Evolutionary conservation across 2,329 filamentous ascomycete genomes (phyloP).

Genomic region (Periconia digitata): DNA sequence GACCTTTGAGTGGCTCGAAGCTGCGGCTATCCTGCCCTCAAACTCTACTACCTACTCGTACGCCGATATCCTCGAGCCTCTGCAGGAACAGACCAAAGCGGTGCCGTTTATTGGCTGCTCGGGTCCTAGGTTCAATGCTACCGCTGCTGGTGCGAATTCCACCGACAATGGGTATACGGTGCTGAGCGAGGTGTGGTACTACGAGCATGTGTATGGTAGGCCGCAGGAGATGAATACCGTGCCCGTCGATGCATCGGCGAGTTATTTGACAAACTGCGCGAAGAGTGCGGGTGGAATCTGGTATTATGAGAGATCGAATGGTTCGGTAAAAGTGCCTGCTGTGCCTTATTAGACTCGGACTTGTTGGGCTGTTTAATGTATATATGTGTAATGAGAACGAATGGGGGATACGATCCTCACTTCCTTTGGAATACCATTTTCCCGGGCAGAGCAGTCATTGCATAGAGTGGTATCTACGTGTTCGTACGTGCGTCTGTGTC

Average conservation of each 20-base stretch:
- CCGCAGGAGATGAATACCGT: slow-evolving; percentile 56
- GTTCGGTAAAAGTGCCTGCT: slow-evolving; percentile 36
- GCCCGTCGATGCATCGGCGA: slow-evolving; percentile 52
- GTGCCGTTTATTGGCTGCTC: slow-evolving; percentile 64
- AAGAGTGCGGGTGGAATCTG: slow-evolving; percentile 54
- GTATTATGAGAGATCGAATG: slow-evolving; percentile 56
- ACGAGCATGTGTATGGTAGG: slow-evolving; percentile 60
- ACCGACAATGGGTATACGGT: slow-evolving; percentile 60
- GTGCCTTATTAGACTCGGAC: slow-evolving; percentile 30
- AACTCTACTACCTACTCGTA: slow-evolving; percentile 62
- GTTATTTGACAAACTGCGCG: slow-evolving; percentile 57
- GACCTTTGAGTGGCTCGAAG: slow-evolving; percentile 62
- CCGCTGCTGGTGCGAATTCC: slow-evolving; percentile 57
- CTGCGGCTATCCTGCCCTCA: slow-evolving; percentile 57
- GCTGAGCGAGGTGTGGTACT: slow-evolving; percentile 68
- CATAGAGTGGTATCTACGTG: too few species aligned
- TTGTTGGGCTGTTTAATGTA: too few species aligned
- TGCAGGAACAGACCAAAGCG: slow-evolving; percentile 55
- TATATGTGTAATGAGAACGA: too few species aligned
- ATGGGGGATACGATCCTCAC: too few species aligned
- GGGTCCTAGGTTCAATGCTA: slow-evolving; percentile 63
- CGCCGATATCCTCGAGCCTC: slow-evolving; percentile 53
- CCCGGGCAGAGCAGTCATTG: too few species aligned
- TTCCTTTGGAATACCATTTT: too few species aligned
- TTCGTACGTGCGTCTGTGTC: too few species aligned